A percentile compares a stretch with the other conserved stretches of the same genome.
Conservation (phyloP, 495 filamentous ascomycete species). For the Sporormia fimetaria region DNA sequence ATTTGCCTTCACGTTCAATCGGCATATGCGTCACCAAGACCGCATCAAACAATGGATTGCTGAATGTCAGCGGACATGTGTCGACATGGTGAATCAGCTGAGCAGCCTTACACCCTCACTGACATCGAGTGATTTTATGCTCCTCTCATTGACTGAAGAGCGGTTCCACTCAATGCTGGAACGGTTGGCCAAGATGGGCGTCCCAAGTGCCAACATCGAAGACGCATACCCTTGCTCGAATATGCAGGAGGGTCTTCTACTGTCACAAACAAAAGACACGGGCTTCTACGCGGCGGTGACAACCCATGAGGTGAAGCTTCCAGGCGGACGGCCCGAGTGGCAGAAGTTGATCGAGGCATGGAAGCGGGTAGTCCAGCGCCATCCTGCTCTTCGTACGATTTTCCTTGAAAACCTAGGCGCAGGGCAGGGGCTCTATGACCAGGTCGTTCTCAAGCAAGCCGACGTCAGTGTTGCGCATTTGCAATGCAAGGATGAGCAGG, state of each 20-base stretch:
- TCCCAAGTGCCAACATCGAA: constrained; percentile 38
- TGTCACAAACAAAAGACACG: constrained; percentile 46
- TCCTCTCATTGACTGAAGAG: constrained; percentile 49
- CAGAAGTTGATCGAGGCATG: constrained; percentile 37
- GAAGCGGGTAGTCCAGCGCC: constrained; percentile 38
- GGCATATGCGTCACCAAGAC: constrained; percentile 46
- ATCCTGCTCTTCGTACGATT: constrained; percentile 43
- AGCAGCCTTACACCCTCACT: constrained; percentile 38
- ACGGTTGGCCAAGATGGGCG: constrained; percentile 37
- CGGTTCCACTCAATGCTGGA: constrained; percentile 37
- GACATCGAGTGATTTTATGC: constrained; percentile 51
- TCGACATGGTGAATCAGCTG: constrained; percentile 40
- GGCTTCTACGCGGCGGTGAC: constrained; percentile 50
- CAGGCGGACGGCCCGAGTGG: constrained; percentile 21
- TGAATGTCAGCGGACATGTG: constrained; percentile 45
- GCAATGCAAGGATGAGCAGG: constrained; percentile 9
- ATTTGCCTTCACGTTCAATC: constrained; percentile 54
- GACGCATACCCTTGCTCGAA: constrained; percentile 57
- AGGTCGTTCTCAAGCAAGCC: constrained; percentile 39
- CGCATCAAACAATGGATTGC: constrained; percentile 49
- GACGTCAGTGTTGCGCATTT: constrained; percentile 9
- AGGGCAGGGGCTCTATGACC: constrained; percentile 37
- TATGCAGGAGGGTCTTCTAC: constrained; percentile 57
- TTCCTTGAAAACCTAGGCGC: constrained; percentile 40
- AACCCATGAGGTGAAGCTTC: constrained; percentile 45